phyloP scores from a whole-genome alignment of 345 rosid genomes.

The Brassica juncea region DNA sequence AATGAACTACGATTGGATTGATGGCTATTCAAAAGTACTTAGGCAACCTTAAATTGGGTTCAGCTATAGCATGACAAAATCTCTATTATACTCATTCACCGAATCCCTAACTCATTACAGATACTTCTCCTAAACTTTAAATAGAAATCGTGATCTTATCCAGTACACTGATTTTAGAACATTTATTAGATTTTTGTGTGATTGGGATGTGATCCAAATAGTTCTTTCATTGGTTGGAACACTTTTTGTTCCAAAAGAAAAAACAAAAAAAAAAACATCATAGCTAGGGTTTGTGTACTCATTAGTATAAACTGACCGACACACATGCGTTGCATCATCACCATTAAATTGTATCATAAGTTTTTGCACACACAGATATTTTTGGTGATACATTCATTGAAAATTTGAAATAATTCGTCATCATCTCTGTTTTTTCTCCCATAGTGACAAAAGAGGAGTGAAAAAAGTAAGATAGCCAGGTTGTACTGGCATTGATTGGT shows the following conservation, averaged over 20 bases:
- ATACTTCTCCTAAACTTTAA: no score
- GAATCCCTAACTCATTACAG: no score
- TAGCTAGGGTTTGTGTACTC: not conserved
- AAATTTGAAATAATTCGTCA: not conserved
- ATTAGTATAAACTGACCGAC: slow-evolving; percentile 19
- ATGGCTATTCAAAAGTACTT: no score
- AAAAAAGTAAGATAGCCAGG: not conserved
- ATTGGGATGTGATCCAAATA: not conserved
- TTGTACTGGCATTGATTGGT: slow-evolving; percentile 26
- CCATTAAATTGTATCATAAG: not conserved
- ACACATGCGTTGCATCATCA: slow-evolving; percentile 26
- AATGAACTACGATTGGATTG: no score
- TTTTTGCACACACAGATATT: slow-evolving; percentile 12
- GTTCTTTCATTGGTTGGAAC: not conserved
- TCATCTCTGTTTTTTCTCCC: not conserved
- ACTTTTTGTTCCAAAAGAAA: not conserved
- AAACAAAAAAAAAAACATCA: not conserved
- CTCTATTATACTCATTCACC: no score
- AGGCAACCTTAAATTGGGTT: no score
- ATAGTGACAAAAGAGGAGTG: not conserved
- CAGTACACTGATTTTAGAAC: no score
- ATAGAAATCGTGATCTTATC: no score
- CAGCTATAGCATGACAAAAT: no score
- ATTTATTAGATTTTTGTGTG: not conserved
- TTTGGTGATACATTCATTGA: slow-evolving; percentile 17